phyloP scores from a whole-genome alignment of 345 rosid species.

The Acer saccharum region DNA sequence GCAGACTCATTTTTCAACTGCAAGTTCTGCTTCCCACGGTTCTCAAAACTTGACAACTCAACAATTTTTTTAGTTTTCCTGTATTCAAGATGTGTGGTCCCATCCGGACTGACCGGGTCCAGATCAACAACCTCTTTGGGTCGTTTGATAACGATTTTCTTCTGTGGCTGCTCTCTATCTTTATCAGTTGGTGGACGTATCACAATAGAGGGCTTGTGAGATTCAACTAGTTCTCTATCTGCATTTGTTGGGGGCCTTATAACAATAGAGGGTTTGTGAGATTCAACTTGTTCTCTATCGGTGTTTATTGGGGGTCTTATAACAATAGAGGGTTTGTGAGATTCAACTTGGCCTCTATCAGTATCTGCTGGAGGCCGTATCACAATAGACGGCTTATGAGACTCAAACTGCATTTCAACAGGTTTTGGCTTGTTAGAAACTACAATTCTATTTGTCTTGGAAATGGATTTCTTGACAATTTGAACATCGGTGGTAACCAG shows the following conservation, averaged over 20 bases:
- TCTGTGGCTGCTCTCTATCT: conserved; percentile 69
- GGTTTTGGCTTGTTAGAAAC: conserved; percentile 72
- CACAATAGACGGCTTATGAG: conserved; percentile 72
- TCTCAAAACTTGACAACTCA: conserved; percentile 74
- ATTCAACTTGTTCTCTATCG: conserved; percentile 59
- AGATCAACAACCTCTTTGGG: conserved; percentile 73
- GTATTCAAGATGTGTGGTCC: conserved; percentile 58
- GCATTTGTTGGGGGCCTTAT: conserved; percentile 59
- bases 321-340: conserved; percentile 60
- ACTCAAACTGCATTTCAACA: conserved; percentile 57
- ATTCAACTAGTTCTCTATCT: conserved; percentile 62
- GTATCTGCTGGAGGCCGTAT: conserved; percentile 75
- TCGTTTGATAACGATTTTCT: conserved; percentile 77
- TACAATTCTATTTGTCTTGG: conserved; percentile 69
- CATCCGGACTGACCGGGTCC: conserved; percentile 75
- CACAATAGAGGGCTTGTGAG: conserved; percentile 72
- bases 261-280: conserved; percentile 58
- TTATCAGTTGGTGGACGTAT: conserved; percentile 77
- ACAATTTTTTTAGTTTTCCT: conserved; percentile 83
- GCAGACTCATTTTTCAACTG: conserved; percentile 44
- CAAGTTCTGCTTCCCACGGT: conserved; percentile 42
- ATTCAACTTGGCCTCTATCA: conserved; percentile 62
- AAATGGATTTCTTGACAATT: conserved; percentile 49
- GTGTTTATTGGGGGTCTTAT: conserved; percentile 54
- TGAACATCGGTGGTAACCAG: conserved; percentile 48